A percentile compares a stretch with the other conserved stretches of the same genome.
Conservation (phyloP, 805 yeast genomes). For the Saccharomyces eubayanus region DNA sequence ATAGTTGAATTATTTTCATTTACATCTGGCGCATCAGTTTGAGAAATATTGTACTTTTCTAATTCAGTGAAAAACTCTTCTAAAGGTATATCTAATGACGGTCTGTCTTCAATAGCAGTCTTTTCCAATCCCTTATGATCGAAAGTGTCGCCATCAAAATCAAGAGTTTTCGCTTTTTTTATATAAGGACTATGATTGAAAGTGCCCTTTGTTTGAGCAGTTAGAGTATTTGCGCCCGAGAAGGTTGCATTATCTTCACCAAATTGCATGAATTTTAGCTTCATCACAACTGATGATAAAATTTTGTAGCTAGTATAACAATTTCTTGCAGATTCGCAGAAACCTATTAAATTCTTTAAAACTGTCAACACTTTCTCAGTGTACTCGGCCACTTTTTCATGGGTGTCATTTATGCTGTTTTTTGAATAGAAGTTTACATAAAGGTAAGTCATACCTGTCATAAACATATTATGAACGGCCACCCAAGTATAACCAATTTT, state of each 20-base stretch:
- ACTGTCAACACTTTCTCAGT: slow-evolving; percentile 47
- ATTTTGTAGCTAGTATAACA: slow-evolving; percentile 68
- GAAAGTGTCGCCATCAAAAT: background rate
- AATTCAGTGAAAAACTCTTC: slow-evolving; percentile 44
- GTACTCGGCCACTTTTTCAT: slow-evolving; percentile 43
- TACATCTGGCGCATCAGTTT: slow-evolving; percentile 1
- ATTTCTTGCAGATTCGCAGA: slow-evolving; percentile 70
- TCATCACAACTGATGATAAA: slow-evolving; percentile 60
- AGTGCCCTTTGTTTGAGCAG: slow-evolving; percentile 6
- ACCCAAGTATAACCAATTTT: slow-evolving; percentile 85
- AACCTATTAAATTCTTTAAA: slow-evolving; percentile 50
- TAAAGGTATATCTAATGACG: slow-evolving; percentile 20
- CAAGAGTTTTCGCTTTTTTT: background rate
- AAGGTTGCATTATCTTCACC: slow-evolving; percentile 6
- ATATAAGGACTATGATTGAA: background rate
- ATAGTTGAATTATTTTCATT: background rate
- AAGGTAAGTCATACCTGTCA: slow-evolving; percentile 81
- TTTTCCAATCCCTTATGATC: background rate
- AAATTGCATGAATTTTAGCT: slow-evolving; percentile 35
- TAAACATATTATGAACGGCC: slow-evolving; percentile 78
- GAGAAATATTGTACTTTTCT: slow-evolving; percentile 20
- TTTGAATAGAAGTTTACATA: slow-evolving; percentile 66
- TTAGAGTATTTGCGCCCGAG: slow-evolving; percentile 1
- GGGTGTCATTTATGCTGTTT: slow-evolving; percentile 40
- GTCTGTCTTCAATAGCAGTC: background rate